Conservation (phyloP, 441 rosid species). For the Gossypium gossypioides region DNA sequence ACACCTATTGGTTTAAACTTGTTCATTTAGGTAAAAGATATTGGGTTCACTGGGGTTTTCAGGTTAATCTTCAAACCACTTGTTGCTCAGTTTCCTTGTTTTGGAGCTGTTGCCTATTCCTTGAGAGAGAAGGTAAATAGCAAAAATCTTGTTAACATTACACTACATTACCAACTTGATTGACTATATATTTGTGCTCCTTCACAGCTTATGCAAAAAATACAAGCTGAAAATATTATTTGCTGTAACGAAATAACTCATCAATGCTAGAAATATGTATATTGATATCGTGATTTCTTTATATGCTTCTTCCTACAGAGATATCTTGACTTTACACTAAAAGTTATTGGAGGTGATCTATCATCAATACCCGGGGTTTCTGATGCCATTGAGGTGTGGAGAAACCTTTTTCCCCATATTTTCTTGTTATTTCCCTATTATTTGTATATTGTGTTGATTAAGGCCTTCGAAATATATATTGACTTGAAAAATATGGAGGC, state of each 20-base stretch:
- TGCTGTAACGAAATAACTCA: background rate
- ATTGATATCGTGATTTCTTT: background rate
- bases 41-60: conserved; percentile 87
- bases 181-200: background rate
- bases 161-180: background rate
- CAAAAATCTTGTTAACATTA: background rate
- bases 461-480: background rate
- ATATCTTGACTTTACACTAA: conserved; percentile 72
- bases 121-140: conserved; percentile 56
- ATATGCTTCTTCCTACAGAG: conserved; percentile 37
- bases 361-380: conserved; percentile 77
- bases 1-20: conserved; percentile 10
- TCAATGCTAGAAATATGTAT: background rate
- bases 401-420: background rate
- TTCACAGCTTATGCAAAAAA: background rate
- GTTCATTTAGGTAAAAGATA: conserved; percentile 58
- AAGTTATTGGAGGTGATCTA: conserved; percentile 75
- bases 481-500: background rate
- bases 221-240: background rate
- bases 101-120: conserved; percentile 82
- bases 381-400: conserved; percentile 72
- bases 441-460: background rate
- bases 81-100: conserved; percentile 73
- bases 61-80: conserved; percentile 86
- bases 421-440: background rate